Evolutionary conservation across 495 filamentous ascomycete species (phyloP).

Genomic region (Sporormia fimetaria): DNA sequence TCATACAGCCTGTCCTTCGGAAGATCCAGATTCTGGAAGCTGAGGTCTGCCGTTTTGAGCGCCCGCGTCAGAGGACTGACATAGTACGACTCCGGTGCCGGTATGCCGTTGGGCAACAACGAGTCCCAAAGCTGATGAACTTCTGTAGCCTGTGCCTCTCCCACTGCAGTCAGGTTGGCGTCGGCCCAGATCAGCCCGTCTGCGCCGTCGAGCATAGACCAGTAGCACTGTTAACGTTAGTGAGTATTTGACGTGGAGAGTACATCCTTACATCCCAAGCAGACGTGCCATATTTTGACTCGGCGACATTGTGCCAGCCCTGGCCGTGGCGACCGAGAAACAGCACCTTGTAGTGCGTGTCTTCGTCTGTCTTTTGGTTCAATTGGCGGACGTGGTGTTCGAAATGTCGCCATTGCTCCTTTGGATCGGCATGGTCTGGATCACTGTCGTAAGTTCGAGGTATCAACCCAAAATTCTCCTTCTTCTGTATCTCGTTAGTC

Average conservation of each 20-base stretch:
- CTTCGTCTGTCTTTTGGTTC: slow-evolving; percentile 13
- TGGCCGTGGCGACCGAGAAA: slow-evolving; percentile 33
- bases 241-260: background rate
- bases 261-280: slow-evolving; percentile 30
- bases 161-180: slow-evolving; percentile 26
- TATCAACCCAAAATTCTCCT: slow-evolving; percentile 27
- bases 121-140: slow-evolving; percentile 19
- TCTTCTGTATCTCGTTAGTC: slow-evolving; percentile 15
- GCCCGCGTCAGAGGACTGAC: slow-evolving; percentile 28
- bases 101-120: slow-evolving; percentile 24
- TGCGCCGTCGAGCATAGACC: slow-evolving; percentile 30
- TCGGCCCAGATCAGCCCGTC: slow-evolving; percentile 28
- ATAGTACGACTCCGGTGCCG: slow-evolving; percentile 27
- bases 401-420: slow-evolving; percentile 30
- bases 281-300: slow-evolving; percentile 30
- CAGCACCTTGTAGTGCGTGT: slow-evolving; percentile 27
- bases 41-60: slow-evolving; percentile 29
- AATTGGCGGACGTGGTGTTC: slow-evolving; percentile 17
- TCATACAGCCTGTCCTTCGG: slow-evolving; percentile 16
- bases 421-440: background rate
- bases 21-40: slow-evolving; percentile 18
- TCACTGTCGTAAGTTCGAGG: slow-evolving; percentile 26
- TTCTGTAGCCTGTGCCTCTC: slow-evolving; percentile 25
- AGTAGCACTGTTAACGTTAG: slow-evolving; percentile 20
- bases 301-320: slow-evolving; percentile 33